Evolutionary conservation across 1,284 basidiomycete genomes (phyloP), one percentile per base, ranked within the genome.

Genomic region (Chondrostereum purpureum): DNA sequence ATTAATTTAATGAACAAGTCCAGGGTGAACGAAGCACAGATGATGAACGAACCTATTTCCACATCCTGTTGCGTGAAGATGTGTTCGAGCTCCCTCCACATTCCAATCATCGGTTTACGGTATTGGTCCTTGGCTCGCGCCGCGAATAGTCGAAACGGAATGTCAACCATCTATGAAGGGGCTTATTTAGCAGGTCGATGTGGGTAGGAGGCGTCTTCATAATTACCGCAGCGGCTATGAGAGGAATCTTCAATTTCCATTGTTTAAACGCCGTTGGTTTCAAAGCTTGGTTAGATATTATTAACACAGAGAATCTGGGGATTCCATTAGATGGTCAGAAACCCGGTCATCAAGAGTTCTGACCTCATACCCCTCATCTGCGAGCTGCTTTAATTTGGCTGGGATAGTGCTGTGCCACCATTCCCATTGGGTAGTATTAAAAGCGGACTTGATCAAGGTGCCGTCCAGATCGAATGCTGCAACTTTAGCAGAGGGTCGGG

Each of bases 401-500:
- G 82, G 83, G 1, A 96, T 78, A n/a, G 56, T 58, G 0, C 72
- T 59, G 51, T 78, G 64, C 89, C 89, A 93, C 85, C 88, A 92
- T 50, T 78, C 71, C 79, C 86, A 94, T 52, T 76, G 72, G 1
- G 66, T 59, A 38, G 70, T 48, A 36, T 60, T 49, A 37, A 71
- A 70, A 33, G 65, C 67, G 2, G 77, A 75, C 53, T 79, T 77
- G 58, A 96, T 92, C 44, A 95, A 56, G 0, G 91, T 94, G 0
- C 89, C 92, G 58, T 96, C 92, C 4, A 96, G 67, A 58, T 95
- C 92, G 55, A 92, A 91, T 4, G 84, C 75, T 3, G 91, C 88
- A 14, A 93, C 74, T 50, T 81, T 83, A 5, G 66, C 20, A 1
- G 63, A 65, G 8, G 66, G 61, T 12, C 62, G 58, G 0, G 86